phyloP scores from a whole-genome alignment of 2,329 filamentous ascomycete genomes.

The Paecilomyces sp. region DNA sequence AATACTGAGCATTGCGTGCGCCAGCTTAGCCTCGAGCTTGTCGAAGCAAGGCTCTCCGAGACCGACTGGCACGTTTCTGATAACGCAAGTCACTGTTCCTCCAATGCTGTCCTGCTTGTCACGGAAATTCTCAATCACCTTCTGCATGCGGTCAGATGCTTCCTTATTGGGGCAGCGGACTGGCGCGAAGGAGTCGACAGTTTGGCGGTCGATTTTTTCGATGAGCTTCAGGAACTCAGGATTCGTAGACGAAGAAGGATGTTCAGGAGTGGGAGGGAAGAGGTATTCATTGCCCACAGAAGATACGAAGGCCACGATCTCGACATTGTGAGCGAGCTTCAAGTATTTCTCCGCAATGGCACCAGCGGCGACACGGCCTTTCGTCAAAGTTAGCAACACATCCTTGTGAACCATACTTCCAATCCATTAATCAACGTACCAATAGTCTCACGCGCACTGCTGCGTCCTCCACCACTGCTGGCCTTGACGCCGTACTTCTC shows the following conservation, averaged over 20 bases:
- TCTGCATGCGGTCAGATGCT: slow-evolving; percentile 64
- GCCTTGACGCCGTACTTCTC: slow-evolving; percentile 97
- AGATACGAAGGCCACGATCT: slow-evolving; percentile 86
- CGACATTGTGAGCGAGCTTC: slow-evolving; percentile 68
- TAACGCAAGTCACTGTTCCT: slow-evolving; percentile 89
- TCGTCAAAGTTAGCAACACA: background rate
- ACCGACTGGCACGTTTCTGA: slow-evolving; percentile 75
- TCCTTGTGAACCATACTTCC: background rate
- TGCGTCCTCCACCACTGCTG: slow-evolving; percentile 79
- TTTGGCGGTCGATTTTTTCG: slow-evolving; percentile 62
- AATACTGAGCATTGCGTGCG: slow-evolving; percentile 90
- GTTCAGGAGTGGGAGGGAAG: slow-evolving; percentile 62
- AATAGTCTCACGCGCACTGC: slow-evolving; percentile 91
- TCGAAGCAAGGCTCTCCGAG: slow-evolving; percentile 93
- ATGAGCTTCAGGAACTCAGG: slow-evolving; percentile 72
- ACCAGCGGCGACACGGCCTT: slow-evolving; percentile 76
- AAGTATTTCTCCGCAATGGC: slow-evolving; percentile 94
- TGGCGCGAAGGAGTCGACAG: slow-evolving; percentile 77
- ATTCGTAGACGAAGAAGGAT: slow-evolving; percentile 65
- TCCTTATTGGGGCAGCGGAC: slow-evolving; percentile 74
- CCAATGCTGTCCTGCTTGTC: slow-evolving; percentile 84
- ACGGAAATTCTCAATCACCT: slow-evolving; percentile 67
- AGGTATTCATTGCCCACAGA: slow-evolving; percentile 76
- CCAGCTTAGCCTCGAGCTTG: slow-evolving; percentile 86
- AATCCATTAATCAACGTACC: slow-evolving; percentile 38